Evolutionary conservation across 2,329 filamentous ascomycete genomes (phyloP), one percentile per base, ranked within the genome.

Genomic region (Fusarium circinatum): DNA sequence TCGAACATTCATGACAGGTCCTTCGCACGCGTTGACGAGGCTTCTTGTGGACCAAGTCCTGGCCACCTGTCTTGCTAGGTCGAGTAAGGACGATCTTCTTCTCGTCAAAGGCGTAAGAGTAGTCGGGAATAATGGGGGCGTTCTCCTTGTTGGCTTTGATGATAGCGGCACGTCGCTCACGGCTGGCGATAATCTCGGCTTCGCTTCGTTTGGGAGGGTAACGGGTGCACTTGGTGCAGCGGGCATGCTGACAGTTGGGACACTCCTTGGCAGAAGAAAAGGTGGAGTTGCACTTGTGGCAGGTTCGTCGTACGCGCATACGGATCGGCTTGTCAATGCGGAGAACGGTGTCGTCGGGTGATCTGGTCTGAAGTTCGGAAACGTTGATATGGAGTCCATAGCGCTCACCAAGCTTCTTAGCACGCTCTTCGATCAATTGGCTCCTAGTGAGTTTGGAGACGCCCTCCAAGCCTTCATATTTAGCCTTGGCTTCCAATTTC

Each of bases 181-280:
- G 86, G 79, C 85, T 87, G 75, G 86, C 86, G 67, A 86, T 82
- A 75, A 85, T 84, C 78, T 89, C 86, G 70, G 85, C 85, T 74
- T 90, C 87, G 76, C 84, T 87, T 75, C 89, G 90, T 84, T 91
- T 91, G 60, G 89, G 85, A 39, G 95, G 95, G 77, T 92, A 90
- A 62, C 94, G 90, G 34, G 90, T 89, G 81, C 95, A 98, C 78
- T 93, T 91, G 79, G 90, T 92, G 88, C 95, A 98, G 75, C 94
- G 90, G 52, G 86, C 86, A 83, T 98, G 95, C 76, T 93, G 88
- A 84, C 95, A 98, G 75, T 89, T 89, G 73, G 87, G 82, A 83
- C 95, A 98, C 68, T 92, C 86, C 83, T 92, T 94, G 77, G 92
- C 89, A 26, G 88, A 82, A 63, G 92, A 91, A 80, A 96, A 97